Evolutionary conservation across 148 eudicot genomes (phyloP).

Genomic region (Tetragonia tetragonoides): DNA sequence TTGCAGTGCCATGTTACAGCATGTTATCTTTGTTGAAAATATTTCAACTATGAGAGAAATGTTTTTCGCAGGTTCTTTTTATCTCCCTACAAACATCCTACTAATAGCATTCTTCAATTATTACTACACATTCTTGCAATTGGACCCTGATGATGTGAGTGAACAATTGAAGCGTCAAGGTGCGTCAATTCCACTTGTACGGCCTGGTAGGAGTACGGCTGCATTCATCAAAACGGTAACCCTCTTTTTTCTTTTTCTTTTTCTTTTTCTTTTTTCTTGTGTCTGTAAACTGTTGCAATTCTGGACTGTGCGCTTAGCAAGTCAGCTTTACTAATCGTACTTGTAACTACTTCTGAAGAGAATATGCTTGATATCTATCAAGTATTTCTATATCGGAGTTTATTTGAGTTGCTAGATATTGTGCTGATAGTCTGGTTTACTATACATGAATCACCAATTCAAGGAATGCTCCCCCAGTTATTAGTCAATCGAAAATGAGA

Average conservation of each 20-base stretch:
- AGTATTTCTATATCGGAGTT: neutral
- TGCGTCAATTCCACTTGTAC: constrained; percentile 94
- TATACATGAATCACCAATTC: too few relatives aligned
- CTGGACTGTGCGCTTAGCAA: neutral
- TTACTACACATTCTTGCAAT: constrained; percentile 92
- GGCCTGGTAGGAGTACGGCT: constrained; percentile 96
- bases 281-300: neutral
- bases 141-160: constrained; percentile 98
- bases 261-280: too few relatives aligned
- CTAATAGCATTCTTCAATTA: constrained; percentile 95
- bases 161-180: constrained; percentile 98
- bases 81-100: constrained; percentile 80
- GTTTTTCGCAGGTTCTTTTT: constrained; percentile 58
- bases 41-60: constrained; percentile 4
- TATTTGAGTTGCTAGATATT: neutral
- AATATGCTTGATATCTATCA: neutral
- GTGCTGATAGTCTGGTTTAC: too few relatives aligned
- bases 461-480: too few relatives aligned
- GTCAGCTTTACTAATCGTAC: neutral
- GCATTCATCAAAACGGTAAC: constrained; percentile 81
- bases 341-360: neutral
- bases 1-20: neutral
- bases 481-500: neutral
- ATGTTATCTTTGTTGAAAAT: neutral
- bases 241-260: neutral